Base-by-base conservation (phyloP, 179 eudicot genomes). In the Spinacia oleracea region DNA sequence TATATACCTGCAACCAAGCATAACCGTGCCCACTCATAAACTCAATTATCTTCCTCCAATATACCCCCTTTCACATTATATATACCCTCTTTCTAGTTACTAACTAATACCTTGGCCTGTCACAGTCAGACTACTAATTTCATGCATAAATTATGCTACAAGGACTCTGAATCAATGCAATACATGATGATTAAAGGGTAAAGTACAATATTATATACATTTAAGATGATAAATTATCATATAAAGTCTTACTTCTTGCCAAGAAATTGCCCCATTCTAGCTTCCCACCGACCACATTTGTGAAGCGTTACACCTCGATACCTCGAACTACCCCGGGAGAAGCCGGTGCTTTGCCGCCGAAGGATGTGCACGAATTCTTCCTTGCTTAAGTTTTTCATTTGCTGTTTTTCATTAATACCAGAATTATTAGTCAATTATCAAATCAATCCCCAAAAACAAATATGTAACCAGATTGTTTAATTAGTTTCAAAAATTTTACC, bases 1-100 rank as follows among this genome's bases (percentile, higher is more conserved):
- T 59, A 89, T 83, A 91, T 91, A 90, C 97, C 92, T 87, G 93
- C 93, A 91, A 84, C 62, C 87, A 91, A 86, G 81, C 86, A 84
- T 91, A 85, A 83, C 81, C 81, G 83, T 83, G 73, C 83, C 84
- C 84, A 81, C 80, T 25, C 82, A 86, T 86, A 82, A 89, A 89
- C 75, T 46, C 66, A 51, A 77, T 62, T 53, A 72, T 72, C 65
- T 35, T 79, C 34, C 35, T 67, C 66, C 42, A 71, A 81, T 63
- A 62, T 51, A 68, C 75, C 83, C 83, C 79, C 59, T 75, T 25
- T 38, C 38, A 58, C 18, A 56, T 56, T 25, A 10, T 11, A 72
- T 48, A 50, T 32, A 21, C 31, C 16, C 11, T 31, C 0, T 25
- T n/a, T 14, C 16, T 32, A 68, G 32, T 55, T 55, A 51, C 65